These are phyloP conservation scores for Russula compacta DNA, from an alignment of 768 basidiomycete genomes.

Conservation along the genomic window DNA sequence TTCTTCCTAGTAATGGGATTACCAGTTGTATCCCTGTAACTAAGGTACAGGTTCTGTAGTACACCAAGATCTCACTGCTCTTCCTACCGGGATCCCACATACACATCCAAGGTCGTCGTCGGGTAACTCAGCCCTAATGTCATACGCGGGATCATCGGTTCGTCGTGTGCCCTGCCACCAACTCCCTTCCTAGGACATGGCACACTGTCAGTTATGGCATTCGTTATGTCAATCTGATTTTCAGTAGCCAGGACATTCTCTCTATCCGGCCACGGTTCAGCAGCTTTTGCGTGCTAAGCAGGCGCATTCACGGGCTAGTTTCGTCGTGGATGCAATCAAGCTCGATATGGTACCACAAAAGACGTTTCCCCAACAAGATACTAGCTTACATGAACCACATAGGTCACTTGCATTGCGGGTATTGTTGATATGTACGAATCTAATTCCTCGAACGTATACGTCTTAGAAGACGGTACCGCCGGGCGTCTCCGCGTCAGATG, in stretches of 20 bases:
- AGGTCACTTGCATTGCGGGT: slow-evolving; percentile 47
- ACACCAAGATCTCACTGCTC: neutral
- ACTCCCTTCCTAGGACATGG: neutral
- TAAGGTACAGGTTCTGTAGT: neutral
- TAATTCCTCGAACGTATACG: slow-evolving; percentile 9
- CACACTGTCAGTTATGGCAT: neutral
- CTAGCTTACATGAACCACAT: neutral
- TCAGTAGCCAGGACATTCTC: neutral
- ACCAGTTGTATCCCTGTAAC: too few relatives aligned
- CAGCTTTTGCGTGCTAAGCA: slow-evolving; percentile 38
- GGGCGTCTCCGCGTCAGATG: slow-evolving; percentile 13
- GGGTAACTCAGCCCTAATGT: neutral
- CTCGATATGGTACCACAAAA: slow-evolving; percentile 4
- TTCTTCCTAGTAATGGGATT: too few relatives aligned
- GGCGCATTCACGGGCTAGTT: neutral
- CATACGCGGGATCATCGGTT: neutral
- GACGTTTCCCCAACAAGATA: neutral
- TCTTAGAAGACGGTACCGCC: slow-evolving; percentile 33
- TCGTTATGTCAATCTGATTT: neutral
- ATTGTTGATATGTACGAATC: slow-evolving; percentile 21
- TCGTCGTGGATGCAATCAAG: slow-evolving; percentile 11
- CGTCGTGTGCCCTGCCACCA: neutral
- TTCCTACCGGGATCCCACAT: neutral
- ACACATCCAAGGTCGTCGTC: neutral
- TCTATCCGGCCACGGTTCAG: slow-evolving; percentile 47